These are phyloP conservation scores for Leishmania guyanensis DNA, from an alignment of 208 protist genomes.

Conservation along the genomic window DNA sequence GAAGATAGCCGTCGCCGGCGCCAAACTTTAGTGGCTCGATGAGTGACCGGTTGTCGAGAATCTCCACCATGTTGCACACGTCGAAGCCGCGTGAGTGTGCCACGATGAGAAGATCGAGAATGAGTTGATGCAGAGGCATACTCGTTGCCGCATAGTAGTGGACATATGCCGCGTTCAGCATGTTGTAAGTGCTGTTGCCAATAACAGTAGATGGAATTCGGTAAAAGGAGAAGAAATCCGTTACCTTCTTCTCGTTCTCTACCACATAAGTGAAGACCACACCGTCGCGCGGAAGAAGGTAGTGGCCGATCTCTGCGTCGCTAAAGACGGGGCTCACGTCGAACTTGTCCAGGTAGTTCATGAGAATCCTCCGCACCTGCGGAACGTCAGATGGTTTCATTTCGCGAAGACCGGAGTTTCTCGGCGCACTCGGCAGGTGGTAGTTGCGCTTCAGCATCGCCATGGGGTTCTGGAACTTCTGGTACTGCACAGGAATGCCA, in stretches of 20 bases:
- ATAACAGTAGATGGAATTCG: slow-evolving; percentile 97
- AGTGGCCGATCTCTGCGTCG: slow-evolving; percentile 96
- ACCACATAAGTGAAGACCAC: slow-evolving; percentile 97
- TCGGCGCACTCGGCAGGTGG: slow-evolving; percentile 57
- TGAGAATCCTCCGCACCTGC: slow-evolving; percentile 77
- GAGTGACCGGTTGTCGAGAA: slow-evolving; percentile 93
- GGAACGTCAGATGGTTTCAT: slow-evolving; percentile 86
- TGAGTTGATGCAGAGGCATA: slow-evolving; percentile 79
- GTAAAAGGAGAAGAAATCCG: slow-evolving; percentile 98
- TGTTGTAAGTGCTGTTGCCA: slow-evolving; percentile 92
- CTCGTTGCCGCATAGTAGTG: slow-evolving; percentile 97
- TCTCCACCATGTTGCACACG: slow-evolving; percentile 99
- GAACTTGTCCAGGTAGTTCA: slow-evolving; percentile 73
- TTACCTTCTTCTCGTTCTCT: slow-evolving; percentile 80
- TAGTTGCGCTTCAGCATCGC: slow-evolving; percentile 78
- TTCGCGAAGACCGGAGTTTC: slow-evolving; percentile 63
- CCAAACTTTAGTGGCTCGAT: slow-evolving; percentile 97
- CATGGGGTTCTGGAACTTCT: slow-evolving; percentile 87
- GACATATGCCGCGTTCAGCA: slow-evolving; percentile 95
- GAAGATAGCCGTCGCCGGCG: slow-evolving; percentile 96
- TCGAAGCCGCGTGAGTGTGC: slow-evolving; percentile 94
- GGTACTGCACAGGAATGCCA: slow-evolving; percentile 49
- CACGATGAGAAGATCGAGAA: slow-evolving; percentile 92
- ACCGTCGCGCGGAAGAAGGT: slow-evolving; percentile 92
- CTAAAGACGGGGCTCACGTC: slow-evolving; percentile 90